phyloP scores from a whole-genome alignment of 805 yeast genomes.

The Metschnikowia arizonensis region DNA sequence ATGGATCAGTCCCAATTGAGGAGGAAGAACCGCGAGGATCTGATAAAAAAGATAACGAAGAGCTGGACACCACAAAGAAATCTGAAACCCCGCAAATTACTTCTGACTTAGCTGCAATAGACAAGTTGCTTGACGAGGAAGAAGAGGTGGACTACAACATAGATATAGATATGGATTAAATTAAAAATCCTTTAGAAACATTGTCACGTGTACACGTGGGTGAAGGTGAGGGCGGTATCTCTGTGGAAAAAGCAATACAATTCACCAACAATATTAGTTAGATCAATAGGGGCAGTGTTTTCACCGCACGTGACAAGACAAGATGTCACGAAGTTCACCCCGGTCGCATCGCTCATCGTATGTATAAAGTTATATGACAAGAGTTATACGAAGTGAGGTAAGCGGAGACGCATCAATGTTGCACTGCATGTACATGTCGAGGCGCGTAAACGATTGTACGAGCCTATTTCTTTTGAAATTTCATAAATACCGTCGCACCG shows the following conservation, averaged over 20 bases:
- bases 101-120: constrained; percentile 27
- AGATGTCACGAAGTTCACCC: not conserved
- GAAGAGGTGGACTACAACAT: constrained; percentile 37
- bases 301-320: not conserved
- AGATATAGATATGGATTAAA: constrained; percentile 17
- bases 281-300: not conserved
- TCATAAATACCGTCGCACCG: constrained; percentile 3
- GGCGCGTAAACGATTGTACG: constrained; percentile 19
- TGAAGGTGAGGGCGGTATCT: no score
- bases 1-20: not conserved
- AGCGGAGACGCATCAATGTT: not conserved
- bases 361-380: not conserved
- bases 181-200: not conserved
- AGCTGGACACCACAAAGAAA: not conserved
- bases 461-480: constrained; percentile 6
- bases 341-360: not conserved
- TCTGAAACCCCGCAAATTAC: constrained; percentile 1
- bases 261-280: not conserved
- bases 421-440: not conserved
- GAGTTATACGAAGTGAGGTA: not conserved
- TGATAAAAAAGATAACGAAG: not conserved
- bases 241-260: no score
- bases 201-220: no score
- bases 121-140: constrained; percentile 35
- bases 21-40: not conserved